These are phyloP conservation scores for Penicillium sp. DNA, from an alignment of 2,329 filamentous ascomycete genomes.

Conservation along the genomic window DNA sequence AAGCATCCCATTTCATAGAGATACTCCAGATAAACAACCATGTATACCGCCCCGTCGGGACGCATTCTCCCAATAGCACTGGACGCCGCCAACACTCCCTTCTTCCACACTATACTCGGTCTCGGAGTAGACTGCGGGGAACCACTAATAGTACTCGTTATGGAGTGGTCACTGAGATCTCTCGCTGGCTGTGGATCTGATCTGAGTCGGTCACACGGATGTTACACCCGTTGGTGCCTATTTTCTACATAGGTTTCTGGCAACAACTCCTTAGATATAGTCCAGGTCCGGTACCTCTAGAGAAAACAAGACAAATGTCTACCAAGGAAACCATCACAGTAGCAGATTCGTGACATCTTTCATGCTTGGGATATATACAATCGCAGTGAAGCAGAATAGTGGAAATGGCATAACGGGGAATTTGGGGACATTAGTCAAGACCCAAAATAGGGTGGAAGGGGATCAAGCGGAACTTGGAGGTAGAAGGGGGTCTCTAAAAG, in stretches of 20 bases:
- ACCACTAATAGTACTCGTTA: too few species aligned
- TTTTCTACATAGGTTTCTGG: too few species aligned
- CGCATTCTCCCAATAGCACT: neutral
- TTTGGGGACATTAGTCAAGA: neutral
- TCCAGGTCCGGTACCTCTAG: neutral
- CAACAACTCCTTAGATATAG: neutral
- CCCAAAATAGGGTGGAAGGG: neutral
- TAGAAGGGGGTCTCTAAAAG: neutral
- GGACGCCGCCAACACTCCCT: neutral
- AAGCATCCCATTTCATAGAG: neutral
- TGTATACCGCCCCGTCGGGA: too few species aligned
- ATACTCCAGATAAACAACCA: neutral
- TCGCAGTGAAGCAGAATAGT: neutral
- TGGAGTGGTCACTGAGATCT: too few species aligned
- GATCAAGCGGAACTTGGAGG: neutral
- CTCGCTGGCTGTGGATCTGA: too few species aligned
- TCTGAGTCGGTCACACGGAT: too few species aligned
- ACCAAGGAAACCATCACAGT: neutral
- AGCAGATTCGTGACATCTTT: constrained; percentile 19
- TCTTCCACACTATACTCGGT: neutral
- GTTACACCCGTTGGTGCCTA: too few species aligned
- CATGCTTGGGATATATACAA: constrained; percentile 25
- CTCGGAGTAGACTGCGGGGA: neutral
- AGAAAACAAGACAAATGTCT: too few species aligned
- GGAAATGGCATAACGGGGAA: neutral